phyloP scores from a whole-genome alignment of 176 grass and related monocot genomes.

The Metroxylon sagu region DNA sequence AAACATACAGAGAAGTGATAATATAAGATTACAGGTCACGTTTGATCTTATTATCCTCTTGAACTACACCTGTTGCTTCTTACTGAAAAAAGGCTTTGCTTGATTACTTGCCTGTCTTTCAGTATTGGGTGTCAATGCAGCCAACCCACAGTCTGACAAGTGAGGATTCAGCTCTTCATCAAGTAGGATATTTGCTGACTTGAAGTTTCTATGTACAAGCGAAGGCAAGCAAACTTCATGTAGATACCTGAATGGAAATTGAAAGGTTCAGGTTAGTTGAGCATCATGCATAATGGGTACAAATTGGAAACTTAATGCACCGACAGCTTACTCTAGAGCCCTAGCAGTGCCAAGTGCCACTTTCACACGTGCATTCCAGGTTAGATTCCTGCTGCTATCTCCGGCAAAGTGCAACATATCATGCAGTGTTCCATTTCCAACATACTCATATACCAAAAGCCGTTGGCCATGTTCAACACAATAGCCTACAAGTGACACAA shows the following conservation, averaged over 20 bases:
- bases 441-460: conserved; percentile 85
- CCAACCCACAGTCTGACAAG: conserved; percentile 90
- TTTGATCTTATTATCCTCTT: neutral
- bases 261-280: neutral
- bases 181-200: conserved; percentile 94
- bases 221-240: conserved; percentile 98
- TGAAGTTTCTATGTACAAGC: conserved; percentile 89
- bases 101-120: conserved; percentile 69
- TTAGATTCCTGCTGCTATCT: conserved; percentile 66
- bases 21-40: neutral
- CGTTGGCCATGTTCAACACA: conserved; percentile 86
- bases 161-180: conserved; percentile 90
- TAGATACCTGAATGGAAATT: conserved; percentile 50
- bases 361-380: conserved; percentile 83
- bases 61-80: neutral
- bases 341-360: conserved; percentile 79
- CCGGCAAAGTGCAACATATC: conserved; percentile 77
- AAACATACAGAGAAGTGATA: neutral
- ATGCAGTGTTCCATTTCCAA: conserved; percentile 75
- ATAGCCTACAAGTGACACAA: conserved; percentile 71
- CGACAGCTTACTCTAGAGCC: conserved; percentile 74
- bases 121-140: conserved; percentile 73
- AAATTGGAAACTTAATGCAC: too few species aligned
- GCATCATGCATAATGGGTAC: too few species aligned
- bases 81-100: neutral